Conservation (phyloP, 2,329 filamentous ascomycete genomes). For the Mycosphaerelloides madeirae region DNA sequence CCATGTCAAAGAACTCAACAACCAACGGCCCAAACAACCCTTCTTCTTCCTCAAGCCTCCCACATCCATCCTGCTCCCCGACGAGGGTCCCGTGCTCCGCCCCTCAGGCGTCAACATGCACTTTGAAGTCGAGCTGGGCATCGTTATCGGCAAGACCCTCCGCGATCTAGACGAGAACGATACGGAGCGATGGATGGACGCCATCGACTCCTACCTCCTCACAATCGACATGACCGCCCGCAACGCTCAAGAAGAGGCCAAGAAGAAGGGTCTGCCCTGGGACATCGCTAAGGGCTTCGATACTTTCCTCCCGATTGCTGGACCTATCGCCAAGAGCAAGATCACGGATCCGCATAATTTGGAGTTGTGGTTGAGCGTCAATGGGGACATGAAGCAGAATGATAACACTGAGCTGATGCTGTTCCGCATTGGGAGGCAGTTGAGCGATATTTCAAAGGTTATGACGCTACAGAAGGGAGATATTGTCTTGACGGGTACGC, state of each 20-base stretch:
- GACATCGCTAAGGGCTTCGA: constrained; percentile 96
- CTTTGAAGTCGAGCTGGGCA: constrained; percentile 89
- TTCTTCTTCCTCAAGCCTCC: constrained; percentile 99
- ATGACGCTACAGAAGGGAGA: constrained; percentile 93
- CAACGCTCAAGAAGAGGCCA: constrained; percentile 93
- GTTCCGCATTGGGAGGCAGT: constrained; percentile 78
- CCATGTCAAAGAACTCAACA: constrained; percentile 90
- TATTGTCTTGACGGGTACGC: constrained; percentile 92
- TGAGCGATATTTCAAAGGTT: constrained; percentile 88
- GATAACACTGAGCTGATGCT: constrained; percentile 94
- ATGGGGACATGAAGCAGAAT: constrained; percentile 69
- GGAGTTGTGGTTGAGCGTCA: constrained; percentile 80
- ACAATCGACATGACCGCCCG: constrained; percentile 97
- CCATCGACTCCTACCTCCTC: constrained; percentile 81
- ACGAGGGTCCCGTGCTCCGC: constrained; percentile 71
- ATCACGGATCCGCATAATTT: constrained; percentile 86
- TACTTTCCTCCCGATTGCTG: constrained; percentile 86
- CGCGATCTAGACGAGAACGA: constrained; percentile 72
- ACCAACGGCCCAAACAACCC: constrained; percentile 80
- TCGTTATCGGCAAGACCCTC: constrained; percentile 79
- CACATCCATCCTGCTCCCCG: constrained; percentile 75
- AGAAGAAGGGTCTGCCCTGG: constrained; percentile 95
- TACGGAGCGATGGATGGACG: constrained; percentile 68
- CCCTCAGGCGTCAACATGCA: constrained; percentile 81
- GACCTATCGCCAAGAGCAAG: constrained; percentile 70